phyloP scores from a whole-genome alignment of 2,329 filamentous ascomycete species.

The Samsoniella hepiali region DNA sequence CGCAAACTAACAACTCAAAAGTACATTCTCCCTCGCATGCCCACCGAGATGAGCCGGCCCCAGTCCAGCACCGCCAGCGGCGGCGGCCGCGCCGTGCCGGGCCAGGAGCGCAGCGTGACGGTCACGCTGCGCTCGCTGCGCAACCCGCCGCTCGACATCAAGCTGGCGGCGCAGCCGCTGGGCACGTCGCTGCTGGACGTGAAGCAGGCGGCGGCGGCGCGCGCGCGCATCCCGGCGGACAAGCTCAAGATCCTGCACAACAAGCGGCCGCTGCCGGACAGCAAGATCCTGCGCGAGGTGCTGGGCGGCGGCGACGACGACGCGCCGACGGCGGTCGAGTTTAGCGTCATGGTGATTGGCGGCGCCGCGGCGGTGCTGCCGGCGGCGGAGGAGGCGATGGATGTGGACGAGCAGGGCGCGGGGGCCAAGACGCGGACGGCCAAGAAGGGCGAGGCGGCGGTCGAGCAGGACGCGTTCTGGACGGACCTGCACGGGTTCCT shows the following conservation, averaged over 20 bases:
- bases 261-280: constrained; percentile 80
- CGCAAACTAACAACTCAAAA: constrained; percentile 30
- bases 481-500: constrained; percentile 77
- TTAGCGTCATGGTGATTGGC: constrained; percentile 85
- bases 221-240: constrained; percentile 62
- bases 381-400: constrained; percentile 31
- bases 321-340: constrained; percentile 57
- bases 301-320: constrained; percentile 51
- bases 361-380: constrained; percentile 51
- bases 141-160: constrained; percentile 67
- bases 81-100: constrained; percentile 45
- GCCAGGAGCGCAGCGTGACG: constrained; percentile 50
- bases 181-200: constrained; percentile 76
- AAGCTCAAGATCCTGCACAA: constrained; percentile 85
- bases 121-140: constrained; percentile 73
- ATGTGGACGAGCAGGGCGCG: constrained; percentile 28
- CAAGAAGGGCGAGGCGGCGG: constrained; percentile 31
- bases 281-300: constrained; percentile 73
- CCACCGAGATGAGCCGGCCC: constrained; percentile 52
- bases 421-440: constrained; percentile 1
- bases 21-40: constrained; percentile 70
- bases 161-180: constrained; percentile 58
- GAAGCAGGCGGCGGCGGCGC: constrained; percentile 64
- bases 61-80: constrained; percentile 15
- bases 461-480: constrained; percentile 77